Conservation (phyloP, 83 land plant genomes). For the Larix sibirica region DNA sequence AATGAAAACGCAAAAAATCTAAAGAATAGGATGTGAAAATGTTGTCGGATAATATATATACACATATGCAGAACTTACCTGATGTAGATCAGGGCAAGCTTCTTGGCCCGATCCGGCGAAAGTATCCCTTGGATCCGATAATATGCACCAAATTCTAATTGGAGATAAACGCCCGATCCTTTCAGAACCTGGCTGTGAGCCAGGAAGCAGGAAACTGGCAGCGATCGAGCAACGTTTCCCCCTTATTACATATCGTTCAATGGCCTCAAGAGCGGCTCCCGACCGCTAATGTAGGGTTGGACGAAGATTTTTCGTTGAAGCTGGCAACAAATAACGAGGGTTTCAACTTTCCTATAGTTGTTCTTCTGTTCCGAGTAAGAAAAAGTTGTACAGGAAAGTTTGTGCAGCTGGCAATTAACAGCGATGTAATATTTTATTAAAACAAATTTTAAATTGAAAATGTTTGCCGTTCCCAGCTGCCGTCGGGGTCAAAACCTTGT, state of each 20-base stretch:
- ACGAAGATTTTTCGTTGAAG: neutral
- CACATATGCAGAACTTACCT: neutral
- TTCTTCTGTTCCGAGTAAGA: neutral
- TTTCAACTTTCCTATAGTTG: neutral
- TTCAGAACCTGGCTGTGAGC: neutral
- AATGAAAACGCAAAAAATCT: neutral
- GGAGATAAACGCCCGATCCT: neutral
- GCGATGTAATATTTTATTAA: neutral
- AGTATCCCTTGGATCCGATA: neutral
- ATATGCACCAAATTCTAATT: neutral
- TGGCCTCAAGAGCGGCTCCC: neutral
- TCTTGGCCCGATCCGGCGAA: neutral
- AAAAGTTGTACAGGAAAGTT: neutral
- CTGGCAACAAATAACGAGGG: slow-evolving; percentile 10
- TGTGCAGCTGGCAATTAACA: slow-evolving; percentile 7
- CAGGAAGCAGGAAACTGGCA: neutral
- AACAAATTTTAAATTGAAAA: neutral
- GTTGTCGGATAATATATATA: neutral
- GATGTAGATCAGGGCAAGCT: too few relatives aligned
- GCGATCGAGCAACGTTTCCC: neutral
- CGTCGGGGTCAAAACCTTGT: neutral
- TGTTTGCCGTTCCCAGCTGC: neutral
- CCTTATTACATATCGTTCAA: neutral
- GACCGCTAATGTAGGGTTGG: neutral
- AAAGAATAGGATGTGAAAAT: neutral